These are phyloP conservation scores for Herpetomonas samuelpessoai DNA, from an alignment of 208 protist genomes.

Conservation along the genomic window DNA sequence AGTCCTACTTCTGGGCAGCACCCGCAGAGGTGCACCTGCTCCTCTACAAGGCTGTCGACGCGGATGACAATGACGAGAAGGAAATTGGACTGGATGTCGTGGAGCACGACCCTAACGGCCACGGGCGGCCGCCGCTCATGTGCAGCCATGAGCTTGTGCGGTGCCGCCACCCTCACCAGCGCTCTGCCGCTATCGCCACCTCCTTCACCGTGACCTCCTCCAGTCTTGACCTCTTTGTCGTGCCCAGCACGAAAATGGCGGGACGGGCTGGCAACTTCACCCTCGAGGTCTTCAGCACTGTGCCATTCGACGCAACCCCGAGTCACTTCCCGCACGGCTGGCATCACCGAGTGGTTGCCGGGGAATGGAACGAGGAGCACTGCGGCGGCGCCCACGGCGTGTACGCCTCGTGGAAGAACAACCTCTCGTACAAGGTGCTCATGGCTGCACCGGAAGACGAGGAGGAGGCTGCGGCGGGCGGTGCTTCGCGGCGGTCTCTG, in stretches of 20 bases:
- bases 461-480: conserved; percentile 5
- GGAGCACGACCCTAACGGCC: conserved; percentile 24
- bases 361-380: conserved; percentile 61
- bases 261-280: conserved; percentile 56
- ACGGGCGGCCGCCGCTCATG: conserved; percentile 34
- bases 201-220: conserved; percentile 32
- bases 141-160: conserved; percentile 40
- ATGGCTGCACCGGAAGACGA: conserved; percentile 17
- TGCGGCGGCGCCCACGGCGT: conserved; percentile 67
- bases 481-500: not conserved
- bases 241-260: conserved; percentile 53
- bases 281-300: conserved; percentile 63
- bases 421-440: conserved; percentile 50
- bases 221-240: conserved; percentile 58
- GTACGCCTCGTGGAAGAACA: conserved; percentile 80
- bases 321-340: conserved; percentile 68
- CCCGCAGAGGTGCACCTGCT: conserved; percentile 46
- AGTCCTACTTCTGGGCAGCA: conserved; percentile 22
- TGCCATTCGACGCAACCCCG: conserved; percentile 32
- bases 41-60: conserved; percentile 59
- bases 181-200: conserved; percentile 31
- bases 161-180: conserved; percentile 30
- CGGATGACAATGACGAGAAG: conserved; percentile 65
- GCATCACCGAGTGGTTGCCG: conserved; percentile 55
- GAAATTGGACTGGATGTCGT: conserved; percentile 76